Evolutionary conservation across 2,329 filamentous ascomycete species (phyloP), one percentile per base, ranked within the genome.

Genomic region (Teratosphaeria destructans): DNA sequence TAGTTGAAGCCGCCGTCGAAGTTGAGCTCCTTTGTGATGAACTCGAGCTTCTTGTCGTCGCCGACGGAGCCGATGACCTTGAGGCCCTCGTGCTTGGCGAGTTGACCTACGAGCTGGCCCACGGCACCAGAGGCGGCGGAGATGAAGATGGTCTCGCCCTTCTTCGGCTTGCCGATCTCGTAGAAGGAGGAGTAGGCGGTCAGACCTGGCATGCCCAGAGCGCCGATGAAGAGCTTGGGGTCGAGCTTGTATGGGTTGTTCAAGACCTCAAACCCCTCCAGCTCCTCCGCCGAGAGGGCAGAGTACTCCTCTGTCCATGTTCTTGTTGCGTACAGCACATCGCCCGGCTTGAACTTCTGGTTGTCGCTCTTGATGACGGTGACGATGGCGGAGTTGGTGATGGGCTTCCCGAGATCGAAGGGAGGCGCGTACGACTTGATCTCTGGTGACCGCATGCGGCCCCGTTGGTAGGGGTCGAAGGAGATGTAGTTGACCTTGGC

Each of bases 1-100:
- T 95, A 95, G 79, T 95, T 94, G 77, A 93, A 94, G 8, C 85
- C 90, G 16, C 73, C 81, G 68, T 90, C 86, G 70, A 90, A 91
- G 29, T 80, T 79, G 37, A 91, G 80, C 55, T 88, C 84, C 58
- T 87, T 84, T 59, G 73, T 77, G 71, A 90, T 87, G 72, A 85
- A 94, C 23, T 88, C 83, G 27, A 91, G 79, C 78, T 95, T 95
- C 69, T 88, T 85, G 68, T 92, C 87, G 19, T 84, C 84, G 2
- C 90, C 90, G 11, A 90, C 89, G 57, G 85, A 89, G 19, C 90
- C 90, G 63, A 95, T 86, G 49, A 95, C 90, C 53, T 75, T 85
- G 60, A 94, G 75, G 2, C 90, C 90, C 73, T 92, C 86, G 62
- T 85, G 83, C 81, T 93, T 93, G 62, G 89, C 89, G 53, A 95